Conservation (phyloP, 2,329 filamentous ascomycete species). For the Calonectria leucothoes region DNA sequence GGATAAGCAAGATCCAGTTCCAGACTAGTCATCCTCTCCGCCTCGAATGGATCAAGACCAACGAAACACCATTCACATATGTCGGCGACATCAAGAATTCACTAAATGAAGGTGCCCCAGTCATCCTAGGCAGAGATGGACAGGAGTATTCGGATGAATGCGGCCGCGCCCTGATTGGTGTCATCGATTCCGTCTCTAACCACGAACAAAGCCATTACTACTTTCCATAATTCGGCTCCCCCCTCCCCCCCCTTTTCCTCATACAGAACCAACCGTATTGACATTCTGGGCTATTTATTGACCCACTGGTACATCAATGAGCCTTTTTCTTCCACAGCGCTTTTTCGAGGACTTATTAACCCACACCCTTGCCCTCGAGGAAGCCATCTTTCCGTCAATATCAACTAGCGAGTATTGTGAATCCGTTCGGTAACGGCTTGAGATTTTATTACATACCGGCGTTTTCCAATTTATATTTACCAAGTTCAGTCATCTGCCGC, state of each 20-base stretch:
- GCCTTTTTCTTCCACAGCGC: background rate
- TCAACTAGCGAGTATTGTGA: no score
- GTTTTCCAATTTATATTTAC: background rate
- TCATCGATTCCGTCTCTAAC: background rate
- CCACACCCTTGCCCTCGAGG: no score
- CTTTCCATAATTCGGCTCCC: background rate
- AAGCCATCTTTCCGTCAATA: no score
- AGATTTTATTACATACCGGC: background rate
- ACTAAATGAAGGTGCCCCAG: background rate
- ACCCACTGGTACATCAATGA: background rate
- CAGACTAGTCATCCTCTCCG: background rate
- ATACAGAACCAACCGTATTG: background rate
- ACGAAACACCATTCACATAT: background rate
- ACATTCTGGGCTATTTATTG: background rate
- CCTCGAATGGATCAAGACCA: background rate
- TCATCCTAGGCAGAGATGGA: background rate
- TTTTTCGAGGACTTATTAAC: background rate
- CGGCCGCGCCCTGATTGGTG: background rate
- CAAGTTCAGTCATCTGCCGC: background rate
- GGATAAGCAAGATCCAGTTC: background rate
- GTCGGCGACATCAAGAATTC: background rate
- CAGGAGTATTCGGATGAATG: constrained; percentile 5
- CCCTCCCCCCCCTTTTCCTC: background rate
- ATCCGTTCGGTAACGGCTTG: no score
- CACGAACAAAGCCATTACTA: background rate